Evolutionary conservation across 208 protist genomes (phyloP).

Genomic region (Trypanosoma cruzi): DNA sequence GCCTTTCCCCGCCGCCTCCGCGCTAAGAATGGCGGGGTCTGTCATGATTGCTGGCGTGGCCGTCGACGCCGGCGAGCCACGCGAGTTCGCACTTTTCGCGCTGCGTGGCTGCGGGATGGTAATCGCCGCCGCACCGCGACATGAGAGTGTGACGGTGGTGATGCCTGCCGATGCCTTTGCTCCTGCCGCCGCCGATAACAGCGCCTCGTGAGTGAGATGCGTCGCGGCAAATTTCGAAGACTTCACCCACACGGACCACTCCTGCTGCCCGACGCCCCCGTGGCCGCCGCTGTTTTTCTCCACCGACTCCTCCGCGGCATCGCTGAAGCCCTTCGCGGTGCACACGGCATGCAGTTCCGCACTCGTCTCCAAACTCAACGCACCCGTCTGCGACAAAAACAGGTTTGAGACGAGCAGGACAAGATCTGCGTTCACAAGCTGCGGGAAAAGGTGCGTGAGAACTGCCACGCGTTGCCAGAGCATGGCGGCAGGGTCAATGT

Average conservation of each 20-base stretch:
- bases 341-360: constrained; percentile 51
- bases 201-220: constrained; percentile 36
- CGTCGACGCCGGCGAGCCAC: constrained; percentile 45
- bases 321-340: constrained; percentile 51
- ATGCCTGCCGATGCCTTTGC: constrained; percentile 40
- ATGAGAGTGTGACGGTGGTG: constrained; percentile 39
- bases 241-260: constrained; percentile 77
- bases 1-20: constrained; percentile 46
- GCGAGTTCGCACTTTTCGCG: constrained; percentile 59
- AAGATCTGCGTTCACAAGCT: constrained; percentile 40
- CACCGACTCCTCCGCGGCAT: constrained; percentile 65
- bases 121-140: constrained; percentile 50
- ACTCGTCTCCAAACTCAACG: constrained; percentile 37
- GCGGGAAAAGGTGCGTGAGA: constrained; percentile 41
- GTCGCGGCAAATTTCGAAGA: constrained; percentile 59
- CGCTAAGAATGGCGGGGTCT: constrained; percentile 81
- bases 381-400: constrained; percentile 26
- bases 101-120: constrained; percentile 86
- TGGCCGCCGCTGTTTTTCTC: constrained; percentile 33
- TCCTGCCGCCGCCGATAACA: constrained; percentile 8
- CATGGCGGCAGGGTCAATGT: constrained; percentile 46
- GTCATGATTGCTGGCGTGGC: constrained; percentile 45
- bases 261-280: constrained; percentile 16
- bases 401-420: constrained; percentile 69
- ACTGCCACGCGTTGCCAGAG: constrained; percentile 40